These are phyloP conservation scores for Obba rivulosa DNA, from an alignment of 768 basidiomycete genomes.

Conservation along the genomic window DNA sequence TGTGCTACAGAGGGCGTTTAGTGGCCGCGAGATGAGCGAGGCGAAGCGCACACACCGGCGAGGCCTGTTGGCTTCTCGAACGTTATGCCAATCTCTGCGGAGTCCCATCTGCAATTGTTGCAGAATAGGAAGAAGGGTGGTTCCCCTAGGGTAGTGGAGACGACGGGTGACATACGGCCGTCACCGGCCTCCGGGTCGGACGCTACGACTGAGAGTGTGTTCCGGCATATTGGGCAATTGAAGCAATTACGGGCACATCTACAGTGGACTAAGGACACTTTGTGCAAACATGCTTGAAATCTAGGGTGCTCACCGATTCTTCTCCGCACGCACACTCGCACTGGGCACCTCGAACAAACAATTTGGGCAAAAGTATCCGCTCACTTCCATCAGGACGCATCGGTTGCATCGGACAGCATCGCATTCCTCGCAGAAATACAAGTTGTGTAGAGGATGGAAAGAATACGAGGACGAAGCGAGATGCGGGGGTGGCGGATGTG, in stretches of 20 bases:
- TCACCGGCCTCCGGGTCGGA: conserved; percentile 72
- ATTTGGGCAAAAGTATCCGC: conserved; percentile 96
- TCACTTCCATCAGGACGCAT: conserved; percentile 90
- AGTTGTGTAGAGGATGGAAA: conserved; percentile 76
- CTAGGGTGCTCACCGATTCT: conserved; percentile 68
- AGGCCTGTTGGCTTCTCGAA: conserved; percentile 97
- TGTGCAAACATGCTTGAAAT: neutral
- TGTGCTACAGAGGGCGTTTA: conserved; percentile 53
- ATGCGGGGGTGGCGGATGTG: conserved; percentile 67
- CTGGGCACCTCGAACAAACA: conserved; percentile 98
- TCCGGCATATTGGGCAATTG: conserved; percentile 88
- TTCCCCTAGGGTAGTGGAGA: conserved; percentile 63
- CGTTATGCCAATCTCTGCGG: conserved; percentile 81
- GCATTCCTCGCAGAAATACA: conserved; percentile 99
- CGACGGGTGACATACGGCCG: conserved; percentile 41
- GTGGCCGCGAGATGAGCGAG: neutral
- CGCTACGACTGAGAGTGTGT: conserved; percentile 86
- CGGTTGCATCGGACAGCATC: conserved; percentile 91
- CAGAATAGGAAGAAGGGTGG: conserved; percentile 91
- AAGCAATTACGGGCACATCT: conserved; percentile 99
- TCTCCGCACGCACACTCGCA: conserved; percentile 96
- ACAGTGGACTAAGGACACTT: conserved; percentile 4
- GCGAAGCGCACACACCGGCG: conserved; percentile 52
- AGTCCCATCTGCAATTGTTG: conserved; percentile 93
- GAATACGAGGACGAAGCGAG: conserved; percentile 72